These are phyloP conservation scores for Pichia sp. DNA, from an alignment of 1,139 yeast genomes.

Conservation along the genomic window DNA sequence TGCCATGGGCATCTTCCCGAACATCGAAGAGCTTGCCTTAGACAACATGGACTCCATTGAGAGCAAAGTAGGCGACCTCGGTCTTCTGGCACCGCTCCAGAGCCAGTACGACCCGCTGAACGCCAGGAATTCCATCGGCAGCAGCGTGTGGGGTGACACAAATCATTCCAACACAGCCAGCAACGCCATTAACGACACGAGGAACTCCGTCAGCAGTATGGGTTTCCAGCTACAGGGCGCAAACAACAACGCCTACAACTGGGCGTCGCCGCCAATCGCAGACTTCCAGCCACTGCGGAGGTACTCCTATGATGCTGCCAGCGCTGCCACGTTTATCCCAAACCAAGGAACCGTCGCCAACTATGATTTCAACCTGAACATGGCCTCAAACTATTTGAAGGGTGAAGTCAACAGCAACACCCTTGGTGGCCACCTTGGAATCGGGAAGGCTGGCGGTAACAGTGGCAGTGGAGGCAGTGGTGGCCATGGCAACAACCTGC, in stretches of 20 bases:
- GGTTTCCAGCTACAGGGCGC: not conserved
- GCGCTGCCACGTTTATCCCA: slow-evolving; percentile 11
- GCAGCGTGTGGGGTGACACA: slow-evolving; percentile 5
- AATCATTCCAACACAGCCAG: not conserved
- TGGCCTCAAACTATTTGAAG: not conserved
- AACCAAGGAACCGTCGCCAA: not conserved
- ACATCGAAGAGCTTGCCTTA: slow-evolving; percentile 9
- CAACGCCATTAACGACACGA: not conserved
- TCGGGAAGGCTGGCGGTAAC: slow-evolving; percentile 9
- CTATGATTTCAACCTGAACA: not conserved
- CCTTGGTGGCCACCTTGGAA: slow-evolving; percentile 2
- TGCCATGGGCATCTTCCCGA: slow-evolving; percentile 5
- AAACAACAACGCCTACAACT: slow-evolving; percentile 12
- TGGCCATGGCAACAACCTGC: not conserved
- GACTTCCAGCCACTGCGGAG: slow-evolving; percentile 26
- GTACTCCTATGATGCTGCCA: slow-evolving; percentile 24
- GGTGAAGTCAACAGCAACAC: not conserved
- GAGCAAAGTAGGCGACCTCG: not conserved
- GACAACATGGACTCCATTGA: not conserved
- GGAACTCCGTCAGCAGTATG: not conserved
- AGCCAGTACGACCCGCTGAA: not conserved
- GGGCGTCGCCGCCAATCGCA: slow-evolving; percentile 27
- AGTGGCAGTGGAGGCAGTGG: not conserved
- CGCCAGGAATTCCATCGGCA: not conserved
- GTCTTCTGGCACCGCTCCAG: not conserved